These are phyloP conservation scores for Trifolium dubium DNA, from an alignment of 306 rosid genomes.

Conservation along the genomic window DNA sequence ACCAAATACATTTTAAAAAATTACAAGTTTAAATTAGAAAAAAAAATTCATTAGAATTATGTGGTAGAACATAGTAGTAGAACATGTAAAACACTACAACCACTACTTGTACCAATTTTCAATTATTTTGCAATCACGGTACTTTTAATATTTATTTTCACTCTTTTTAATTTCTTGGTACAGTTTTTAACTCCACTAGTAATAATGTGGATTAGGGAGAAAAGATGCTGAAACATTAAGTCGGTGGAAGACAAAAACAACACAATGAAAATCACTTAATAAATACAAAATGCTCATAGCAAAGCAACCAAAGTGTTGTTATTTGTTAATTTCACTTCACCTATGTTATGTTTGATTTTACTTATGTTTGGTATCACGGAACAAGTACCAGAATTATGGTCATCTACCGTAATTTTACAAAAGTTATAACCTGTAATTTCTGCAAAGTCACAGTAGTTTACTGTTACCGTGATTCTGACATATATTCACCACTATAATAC, in stretches of 20 bases:
- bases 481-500: no score
- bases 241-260: conserved; percentile 19
- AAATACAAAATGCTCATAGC: neutral
- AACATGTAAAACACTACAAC: neutral
- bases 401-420: no score
- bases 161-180: neutral
- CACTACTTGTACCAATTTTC: conserved; percentile 2
- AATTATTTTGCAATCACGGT: neutral
- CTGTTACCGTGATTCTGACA: no score
- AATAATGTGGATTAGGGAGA: neutral
- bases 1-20: no score
- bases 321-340: conserved; percentile 16
- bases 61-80: neutral
- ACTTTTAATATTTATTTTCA: neutral
- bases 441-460: no score
- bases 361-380: no score
- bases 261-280: neutral
- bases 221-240: neutral
- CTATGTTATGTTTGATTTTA: no score
- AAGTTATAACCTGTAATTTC: no score
- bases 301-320: conserved; percentile 12
- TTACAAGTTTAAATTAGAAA: no score
- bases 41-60: neutral
- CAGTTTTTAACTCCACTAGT: neutral
- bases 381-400: no score